A percentile compares a stretch with the other conserved stretches of the same genome.
Conservation (phyloP, 306 rosid genomes). For the Biancaea sappan region DNA sequence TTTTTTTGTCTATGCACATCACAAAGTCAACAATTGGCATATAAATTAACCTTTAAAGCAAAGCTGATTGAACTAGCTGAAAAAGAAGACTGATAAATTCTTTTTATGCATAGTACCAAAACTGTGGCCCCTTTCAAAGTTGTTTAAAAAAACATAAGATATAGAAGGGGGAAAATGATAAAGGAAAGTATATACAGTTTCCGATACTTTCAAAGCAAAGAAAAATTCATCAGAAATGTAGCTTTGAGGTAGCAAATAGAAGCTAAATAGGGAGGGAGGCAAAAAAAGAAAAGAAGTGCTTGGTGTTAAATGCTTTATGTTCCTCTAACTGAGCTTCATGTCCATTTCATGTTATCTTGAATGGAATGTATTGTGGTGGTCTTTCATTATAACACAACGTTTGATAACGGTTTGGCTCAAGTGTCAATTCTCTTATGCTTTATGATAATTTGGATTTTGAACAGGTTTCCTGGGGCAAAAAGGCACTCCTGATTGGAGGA, state of each 20-base stretch:
- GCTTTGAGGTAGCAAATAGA: not conserved
- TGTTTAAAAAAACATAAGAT: not conserved
- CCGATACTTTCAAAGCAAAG: not conserved
- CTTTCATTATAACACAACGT: not conserved
- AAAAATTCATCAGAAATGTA: not conserved
- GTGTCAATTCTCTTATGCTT: slow-evolving; percentile 22
- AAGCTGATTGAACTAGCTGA: not conserved
- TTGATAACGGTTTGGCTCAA: not conserved
- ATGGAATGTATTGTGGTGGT: not conserved
- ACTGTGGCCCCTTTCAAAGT: not conserved
- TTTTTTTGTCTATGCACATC: not conserved
- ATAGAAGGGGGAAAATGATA: not conserved
- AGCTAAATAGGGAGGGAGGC: not conserved
- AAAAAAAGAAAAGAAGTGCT: not conserved
- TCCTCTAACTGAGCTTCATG: not conserved
- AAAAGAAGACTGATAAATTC: not conserved
- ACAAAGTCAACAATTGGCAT: not conserved
- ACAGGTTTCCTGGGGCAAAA: slow-evolving; percentile 90
- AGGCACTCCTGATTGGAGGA: slow-evolving; percentile 86
- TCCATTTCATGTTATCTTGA: not conserved
- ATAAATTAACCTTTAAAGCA: not conserved
- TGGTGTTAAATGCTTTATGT: too few species aligned
- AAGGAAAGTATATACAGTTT: not conserved
- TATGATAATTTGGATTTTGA: slow-evolving; percentile 18
- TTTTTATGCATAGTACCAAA: not conserved